These are phyloP conservation scores for Cochlearia excelsa DNA, from an alignment of 345 rosid genomes.

Conservation along the genomic window DNA sequence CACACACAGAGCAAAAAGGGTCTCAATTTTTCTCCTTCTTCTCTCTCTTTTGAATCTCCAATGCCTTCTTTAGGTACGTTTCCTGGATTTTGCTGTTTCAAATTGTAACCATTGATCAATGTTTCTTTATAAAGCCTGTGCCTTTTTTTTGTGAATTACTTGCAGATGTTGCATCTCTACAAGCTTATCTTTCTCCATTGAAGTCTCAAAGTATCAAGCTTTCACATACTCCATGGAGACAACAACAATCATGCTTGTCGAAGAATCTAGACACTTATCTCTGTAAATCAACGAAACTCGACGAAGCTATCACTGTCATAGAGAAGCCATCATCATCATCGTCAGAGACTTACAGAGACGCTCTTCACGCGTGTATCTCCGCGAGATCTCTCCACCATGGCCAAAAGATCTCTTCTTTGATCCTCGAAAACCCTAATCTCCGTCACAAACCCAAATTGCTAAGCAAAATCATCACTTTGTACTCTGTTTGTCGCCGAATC, in stretches of 20 bases:
- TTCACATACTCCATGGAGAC: slow-evolving; percentile 10
- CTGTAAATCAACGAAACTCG: slow-evolving; percentile 21
- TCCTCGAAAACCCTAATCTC: slow-evolving; percentile 30
- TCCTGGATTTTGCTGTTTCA: no score
- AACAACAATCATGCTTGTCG: neutral
- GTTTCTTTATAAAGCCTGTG: neutral
- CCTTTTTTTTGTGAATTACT: neutral
- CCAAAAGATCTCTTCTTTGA: slow-evolving; percentile 29
- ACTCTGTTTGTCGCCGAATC: slow-evolving; percentile 42
- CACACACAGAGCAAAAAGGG: neutral
- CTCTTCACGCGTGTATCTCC: slow-evolving; percentile 48
- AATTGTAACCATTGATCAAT: no score
- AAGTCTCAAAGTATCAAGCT: slow-evolving; percentile 10
- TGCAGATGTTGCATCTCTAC: slow-evolving; percentile 18
- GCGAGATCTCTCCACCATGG: slow-evolving; percentile 43
- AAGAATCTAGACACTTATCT: neutral
- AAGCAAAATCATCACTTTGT: slow-evolving; percentile 49
- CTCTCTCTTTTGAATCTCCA: neutral
- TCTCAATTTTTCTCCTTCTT: neutral
- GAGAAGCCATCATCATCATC: slow-evolving; percentile 31
- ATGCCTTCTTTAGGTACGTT: slow-evolving; percentile 24
- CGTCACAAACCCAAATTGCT: slow-evolving; percentile 33
- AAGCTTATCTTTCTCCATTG: slow-evolving; percentile 18
- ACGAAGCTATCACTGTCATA: slow-evolving; percentile 19
- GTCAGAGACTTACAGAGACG: slow-evolving; percentile 33